These are phyloP conservation scores for Eimeria acervulina DNA, from an alignment of 169 alveolate species.

Conservation along the genomic window DNA sequence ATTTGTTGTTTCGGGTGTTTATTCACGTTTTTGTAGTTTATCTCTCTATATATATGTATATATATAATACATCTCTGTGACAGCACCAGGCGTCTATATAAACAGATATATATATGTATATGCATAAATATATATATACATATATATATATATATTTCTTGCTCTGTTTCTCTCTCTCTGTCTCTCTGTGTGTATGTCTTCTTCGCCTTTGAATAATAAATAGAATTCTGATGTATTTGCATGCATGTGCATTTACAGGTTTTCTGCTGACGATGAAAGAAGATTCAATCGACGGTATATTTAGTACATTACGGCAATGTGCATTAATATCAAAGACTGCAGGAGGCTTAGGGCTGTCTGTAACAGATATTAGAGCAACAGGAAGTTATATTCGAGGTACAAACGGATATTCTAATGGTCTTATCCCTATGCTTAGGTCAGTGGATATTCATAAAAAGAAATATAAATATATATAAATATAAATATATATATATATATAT, in stretches of 20 bases:
- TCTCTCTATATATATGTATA: no score
- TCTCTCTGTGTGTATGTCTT: no score
- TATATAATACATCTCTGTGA: no score
- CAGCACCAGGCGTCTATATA: no score
- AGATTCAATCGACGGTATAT: constrained; percentile 99
- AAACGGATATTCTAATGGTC: constrained; percentile 98
- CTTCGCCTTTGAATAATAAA: no score
- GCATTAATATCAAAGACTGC: constrained; percentile 99
- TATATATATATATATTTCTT: no score
- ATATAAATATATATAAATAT: no score
- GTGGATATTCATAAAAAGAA: neutral
- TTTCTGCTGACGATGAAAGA: constrained; percentile 86
- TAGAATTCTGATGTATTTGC: no score
- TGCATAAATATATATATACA: no score
- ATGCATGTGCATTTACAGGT: constrained; percentile 3
- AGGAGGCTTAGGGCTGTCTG: constrained; percentile 99
- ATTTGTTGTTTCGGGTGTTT: neutral
- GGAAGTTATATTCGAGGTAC: constrained; percentile 98
- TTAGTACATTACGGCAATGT: constrained; percentile 94
- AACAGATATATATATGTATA: no score
- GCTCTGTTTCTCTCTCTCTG: no score
- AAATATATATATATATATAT: no score
- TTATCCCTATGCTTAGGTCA: constrained; percentile 98
- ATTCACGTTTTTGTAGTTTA: neutral
- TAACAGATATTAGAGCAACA: constrained; percentile 97